Conservation (phyloP, 495 filamentous ascomycete species). For the Eremomyces bilateralis region DNA sequence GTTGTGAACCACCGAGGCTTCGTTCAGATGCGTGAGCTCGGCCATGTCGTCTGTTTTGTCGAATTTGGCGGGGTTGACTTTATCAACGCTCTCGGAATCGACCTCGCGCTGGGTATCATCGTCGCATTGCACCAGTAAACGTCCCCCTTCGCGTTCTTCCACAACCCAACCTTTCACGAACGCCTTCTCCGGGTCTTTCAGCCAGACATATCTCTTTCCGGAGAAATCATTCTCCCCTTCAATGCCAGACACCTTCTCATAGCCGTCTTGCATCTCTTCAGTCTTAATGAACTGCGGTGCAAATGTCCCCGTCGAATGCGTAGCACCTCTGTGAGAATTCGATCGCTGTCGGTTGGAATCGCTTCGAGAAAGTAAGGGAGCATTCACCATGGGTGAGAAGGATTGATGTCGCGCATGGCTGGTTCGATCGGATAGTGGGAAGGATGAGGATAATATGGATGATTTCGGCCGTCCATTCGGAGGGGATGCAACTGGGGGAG, state of each 20-base stretch:
- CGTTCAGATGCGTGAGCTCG: slow-evolving; percentile 91
- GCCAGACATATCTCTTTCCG: slow-evolving; percentile 96
- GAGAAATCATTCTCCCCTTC: slow-evolving; percentile 97
- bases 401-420: slow-evolving; percentile 35
- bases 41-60: slow-evolving; percentile 99
- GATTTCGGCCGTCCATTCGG: slow-evolving; percentile 46
- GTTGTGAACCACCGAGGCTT: slow-evolving; percentile 95
- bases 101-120: slow-evolving; percentile 85
- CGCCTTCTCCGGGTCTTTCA: slow-evolving; percentile 63
- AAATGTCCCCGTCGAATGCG: slow-evolving; percentile 50
- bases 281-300: slow-evolving; percentile 87
- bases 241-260: slow-evolving; percentile 51
- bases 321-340: slow-evolving; percentile 33
- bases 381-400: slow-evolving; percentile 25
- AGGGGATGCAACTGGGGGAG: slow-evolving; percentile 29
- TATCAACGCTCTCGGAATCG: slow-evolving; percentile 70
- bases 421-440: slow-evolving; percentile 16
- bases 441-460: slow-evolving; percentile 37
- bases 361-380: slow-evolving; percentile 14
- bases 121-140: slow-evolving; percentile 72
- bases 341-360: slow-evolving; percentile 30
- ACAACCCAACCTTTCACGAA: slow-evolving; percentile 86
- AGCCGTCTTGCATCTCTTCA: slow-evolving; percentile 42
- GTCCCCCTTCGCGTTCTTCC: slow-evolving; percentile 46
- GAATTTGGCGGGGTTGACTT: slow-evolving; percentile 98